Conservation (phyloP, 2,329 filamentous ascomycete genomes). For the Xylariaceae sp. region DNA sequence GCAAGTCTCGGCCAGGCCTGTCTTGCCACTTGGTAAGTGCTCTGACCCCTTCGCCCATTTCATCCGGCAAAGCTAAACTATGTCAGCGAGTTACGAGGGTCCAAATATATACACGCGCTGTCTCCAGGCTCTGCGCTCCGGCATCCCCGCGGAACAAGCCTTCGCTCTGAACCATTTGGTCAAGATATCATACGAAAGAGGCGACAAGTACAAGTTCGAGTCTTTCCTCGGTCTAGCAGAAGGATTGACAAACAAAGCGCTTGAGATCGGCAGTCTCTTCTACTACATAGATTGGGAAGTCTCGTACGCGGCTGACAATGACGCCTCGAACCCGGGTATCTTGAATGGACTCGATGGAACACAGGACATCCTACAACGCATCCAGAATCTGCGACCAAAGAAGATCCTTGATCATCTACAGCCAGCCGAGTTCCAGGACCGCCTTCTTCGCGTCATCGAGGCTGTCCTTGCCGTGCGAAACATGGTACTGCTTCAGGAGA, state of each 20-base stretch:
- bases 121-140: slow-evolving; percentile 75
- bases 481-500: slow-evolving; percentile 90
- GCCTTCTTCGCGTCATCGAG: slow-evolving; percentile 74
- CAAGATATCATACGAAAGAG: slow-evolving; percentile 89
- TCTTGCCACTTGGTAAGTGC: slow-evolving; percentile 56
- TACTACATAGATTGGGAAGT: slow-evolving; percentile 79
- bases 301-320: slow-evolving; percentile 54
- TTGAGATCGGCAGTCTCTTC: slow-evolving; percentile 73
- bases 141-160: slow-evolving; percentile 75
- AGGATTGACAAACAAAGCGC: slow-evolving; percentile 75
- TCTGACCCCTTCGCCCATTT: background rate
- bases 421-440: slow-evolving; percentile 63
- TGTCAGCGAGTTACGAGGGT: slow-evolving; percentile 57
- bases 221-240: slow-evolving; percentile 86
- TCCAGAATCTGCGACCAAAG: slow-evolving; percentile 56
- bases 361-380: slow-evolving; percentile 64
- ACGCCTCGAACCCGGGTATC: slow-evolving; percentile 47
- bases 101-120: slow-evolving; percentile 91
- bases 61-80: slow-evolving; percentile 18
- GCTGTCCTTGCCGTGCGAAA: slow-evolving; percentile 85
- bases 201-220: slow-evolving; percentile 93
- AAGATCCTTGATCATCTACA: slow-evolving; percentile 65
- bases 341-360: slow-evolving; percentile 61
- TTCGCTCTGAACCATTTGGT: slow-evolving; percentile 91
- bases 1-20: slow-evolving; percentile 50